Conservation (phyloP, 202 grass and related monocot species). For the Hordeum pubiflorum region DNA sequence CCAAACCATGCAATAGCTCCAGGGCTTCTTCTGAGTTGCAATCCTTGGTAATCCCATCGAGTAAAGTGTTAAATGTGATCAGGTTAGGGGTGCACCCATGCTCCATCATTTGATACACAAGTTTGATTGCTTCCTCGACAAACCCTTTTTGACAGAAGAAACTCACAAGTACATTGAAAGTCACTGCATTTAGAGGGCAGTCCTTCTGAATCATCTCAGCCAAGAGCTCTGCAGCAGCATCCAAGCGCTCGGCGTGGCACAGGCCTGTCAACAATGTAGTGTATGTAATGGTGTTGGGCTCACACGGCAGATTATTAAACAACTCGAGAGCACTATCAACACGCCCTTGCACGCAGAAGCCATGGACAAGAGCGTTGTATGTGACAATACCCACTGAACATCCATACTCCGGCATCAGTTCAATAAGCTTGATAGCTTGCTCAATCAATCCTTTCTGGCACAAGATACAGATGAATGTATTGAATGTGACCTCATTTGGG, state of each 20-base stretch:
- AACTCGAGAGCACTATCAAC: constrained; percentile 58
- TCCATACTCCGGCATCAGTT: constrained; percentile 49
- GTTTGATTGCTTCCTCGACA: constrained; percentile 36
- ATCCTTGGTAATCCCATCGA: constrained; percentile 55
- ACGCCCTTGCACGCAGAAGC: constrained; percentile 54
- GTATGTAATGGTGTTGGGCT: constrained; percentile 68
- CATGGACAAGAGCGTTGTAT: constrained; percentile 67
- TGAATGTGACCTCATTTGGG: constrained; percentile 49
- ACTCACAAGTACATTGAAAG: constrained; percentile 53
- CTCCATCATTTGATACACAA: constrained; percentile 47
- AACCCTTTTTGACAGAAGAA: constrained; percentile 63
- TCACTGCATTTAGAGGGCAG: constrained; percentile 40
- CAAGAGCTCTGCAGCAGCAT: constrained; percentile 38
- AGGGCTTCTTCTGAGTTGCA: constrained; percentile 52
- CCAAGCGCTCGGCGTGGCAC: constrained; percentile 42
- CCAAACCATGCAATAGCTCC: constrained; percentile 55
- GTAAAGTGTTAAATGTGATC: constrained; percentile 63
- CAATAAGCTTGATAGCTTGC: constrained; percentile 33
- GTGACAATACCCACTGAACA: constrained; percentile 47
- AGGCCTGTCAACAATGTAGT: constrained; percentile 68
- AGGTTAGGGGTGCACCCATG: constrained; percentile 55
- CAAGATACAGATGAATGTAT: constrained; percentile 45
- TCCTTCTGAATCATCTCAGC: constrained; percentile 44
- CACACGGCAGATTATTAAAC: constrained; percentile 38
- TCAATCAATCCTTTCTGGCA: constrained; percentile 53